A percentile compares a stretch with the other conserved stretches of the same genome.
Conservation (phyloP, 73 alveolate species). For the Tetrahymena malaccensis region DNA sequence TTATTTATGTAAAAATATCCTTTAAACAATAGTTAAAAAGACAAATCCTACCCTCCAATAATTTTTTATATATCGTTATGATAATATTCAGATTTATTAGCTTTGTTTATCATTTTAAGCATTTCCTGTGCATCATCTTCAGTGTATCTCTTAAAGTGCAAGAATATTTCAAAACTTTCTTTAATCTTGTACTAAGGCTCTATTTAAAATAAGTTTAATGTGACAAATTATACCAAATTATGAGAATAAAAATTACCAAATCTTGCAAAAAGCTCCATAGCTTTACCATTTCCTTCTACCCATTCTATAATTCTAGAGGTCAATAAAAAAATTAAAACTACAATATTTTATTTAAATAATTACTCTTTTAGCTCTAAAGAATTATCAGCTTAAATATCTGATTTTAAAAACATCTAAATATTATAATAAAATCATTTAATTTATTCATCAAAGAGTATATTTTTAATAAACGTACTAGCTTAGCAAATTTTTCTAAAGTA, state of each 20-base stretch:
- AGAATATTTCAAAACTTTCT: conserved; percentile 26
- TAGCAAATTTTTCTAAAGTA: conserved; percentile 22
- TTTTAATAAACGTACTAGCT: not conserved
- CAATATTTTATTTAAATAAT: not conserved
- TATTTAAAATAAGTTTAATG: not conserved
- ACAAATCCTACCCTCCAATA: not conserved
- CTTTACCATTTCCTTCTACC: conserved; percentile 20
- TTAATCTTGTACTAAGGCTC: conserved; percentile 12
- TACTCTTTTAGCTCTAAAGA: conserved; percentile 30
- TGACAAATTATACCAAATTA: not conserved
- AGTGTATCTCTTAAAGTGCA: conserved; percentile 12
- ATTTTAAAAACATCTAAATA: conserved; percentile 14
- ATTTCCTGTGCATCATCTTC: conserved; percentile 25
- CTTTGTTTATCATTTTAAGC: conserved; percentile 22
- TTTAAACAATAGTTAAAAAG: not conserved
- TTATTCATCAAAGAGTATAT: too few relatives aligned
- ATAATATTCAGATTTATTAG: conserved; percentile 18
- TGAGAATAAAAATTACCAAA: not conserved
- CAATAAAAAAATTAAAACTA: not conserved
- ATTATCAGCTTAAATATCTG: conserved; percentile 31
- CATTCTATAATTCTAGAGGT: conserved; percentile 16
- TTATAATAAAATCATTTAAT: not conserved
- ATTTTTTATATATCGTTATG: conserved; percentile 2
- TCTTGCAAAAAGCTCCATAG: conserved; percentile 4
- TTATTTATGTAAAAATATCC: not conserved